Base-by-base conservation (phyloP, 2,329 filamentous ascomycete genomes). In the Metarhizium guizhouense region DNA sequence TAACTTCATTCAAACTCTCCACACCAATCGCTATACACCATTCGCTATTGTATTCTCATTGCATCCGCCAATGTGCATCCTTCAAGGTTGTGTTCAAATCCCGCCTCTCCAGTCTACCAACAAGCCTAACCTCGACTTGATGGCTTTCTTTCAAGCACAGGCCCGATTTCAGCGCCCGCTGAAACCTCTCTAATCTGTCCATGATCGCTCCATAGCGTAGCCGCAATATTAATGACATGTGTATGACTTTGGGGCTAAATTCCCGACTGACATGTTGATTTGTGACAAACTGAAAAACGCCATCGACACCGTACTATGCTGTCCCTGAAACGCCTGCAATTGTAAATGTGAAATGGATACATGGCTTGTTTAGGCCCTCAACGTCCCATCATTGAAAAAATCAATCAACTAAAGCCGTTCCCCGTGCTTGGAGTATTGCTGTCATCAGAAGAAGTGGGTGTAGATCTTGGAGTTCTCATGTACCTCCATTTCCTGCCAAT, bases 391-490 rank as follows among this genome's bases (percentile, higher is more conserved):
- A 60, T 58, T 58, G 61, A 61, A 57, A 25, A 64, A 67, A 63
- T 60, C 60, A 63, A 65, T 62, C 57, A 61, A 56, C 59, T 63
- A 61, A 25, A 57, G 60, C 56, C 63, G 59, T 58, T 61, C 62
- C 56, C 54, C 38, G 47, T 60, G 50, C 54, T 38, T 36, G 55
- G 43, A 62, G 53, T 60, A 57, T 64, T 58, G 61, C 58, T 61
- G 61, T 79, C 75, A 74, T 93, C 83, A 99, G 80, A 99, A 97
- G 82, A 99, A 99, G 81, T 99, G 94, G 65, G 94, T 99, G 79
- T 99, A 96, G 68, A 96, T 92, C 78, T 97, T 99, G 63, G 94
- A 97, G 70, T 87, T 90, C 75, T 97, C 94, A 72, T 99, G 94
- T 66, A 99, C 94, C 78, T 97, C 94, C 94, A 99, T 99, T 77